A percentile compares a stretch with the other conserved stretches of the same genome.
Evolutionary conservation across 2,329 filamentous ascomycete genomes (phyloP).

Genomic region (Nemania sp.): DNA sequence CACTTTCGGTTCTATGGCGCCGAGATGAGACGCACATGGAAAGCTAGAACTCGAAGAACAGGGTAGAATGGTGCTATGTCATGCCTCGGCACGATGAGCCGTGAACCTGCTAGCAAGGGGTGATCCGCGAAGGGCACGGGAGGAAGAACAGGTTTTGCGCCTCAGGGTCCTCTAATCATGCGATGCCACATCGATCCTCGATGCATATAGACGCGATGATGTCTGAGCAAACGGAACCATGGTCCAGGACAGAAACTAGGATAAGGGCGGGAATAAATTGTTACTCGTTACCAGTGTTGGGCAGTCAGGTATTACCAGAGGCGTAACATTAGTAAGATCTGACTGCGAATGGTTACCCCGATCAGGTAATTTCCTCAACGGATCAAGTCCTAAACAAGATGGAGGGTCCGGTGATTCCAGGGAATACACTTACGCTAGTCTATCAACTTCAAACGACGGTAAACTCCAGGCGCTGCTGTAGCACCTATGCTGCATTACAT

Average conservation of each 20-base stretch:
- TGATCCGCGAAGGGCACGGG: not conserved
- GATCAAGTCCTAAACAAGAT: slow-evolving; percentile 7
- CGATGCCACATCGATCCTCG: not conserved
- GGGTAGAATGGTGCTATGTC: slow-evolving; percentile 3
- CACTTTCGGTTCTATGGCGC: not conserved
- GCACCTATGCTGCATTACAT: not conserved
- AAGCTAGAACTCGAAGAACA: not conserved
- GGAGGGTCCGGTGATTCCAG: not conserved
- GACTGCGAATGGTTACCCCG: slow-evolving; percentile 20
- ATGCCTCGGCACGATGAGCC: slow-evolving; percentile 7
- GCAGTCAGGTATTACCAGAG: not conserved
- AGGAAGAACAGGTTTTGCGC: not conserved
- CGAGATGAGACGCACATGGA: not conserved
- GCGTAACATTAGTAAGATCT: slow-evolving; percentile 20
- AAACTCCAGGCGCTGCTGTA: not conserved
- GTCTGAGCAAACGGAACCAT: not conserved
- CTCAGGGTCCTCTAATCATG: not conserved
- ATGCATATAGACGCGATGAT: not conserved
- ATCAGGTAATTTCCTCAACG: slow-evolving; percentile 29
- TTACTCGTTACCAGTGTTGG: not conserved
- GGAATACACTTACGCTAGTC: not conserved
- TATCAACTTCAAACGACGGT: slow-evolving; percentile 6
- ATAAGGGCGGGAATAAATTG: not conserved
- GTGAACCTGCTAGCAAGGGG: not conserved
- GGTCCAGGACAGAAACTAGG: not conserved